Base-by-base conservation (phyloP, 352 stramenopile species). In the Globisporangium canariense region DNA sequence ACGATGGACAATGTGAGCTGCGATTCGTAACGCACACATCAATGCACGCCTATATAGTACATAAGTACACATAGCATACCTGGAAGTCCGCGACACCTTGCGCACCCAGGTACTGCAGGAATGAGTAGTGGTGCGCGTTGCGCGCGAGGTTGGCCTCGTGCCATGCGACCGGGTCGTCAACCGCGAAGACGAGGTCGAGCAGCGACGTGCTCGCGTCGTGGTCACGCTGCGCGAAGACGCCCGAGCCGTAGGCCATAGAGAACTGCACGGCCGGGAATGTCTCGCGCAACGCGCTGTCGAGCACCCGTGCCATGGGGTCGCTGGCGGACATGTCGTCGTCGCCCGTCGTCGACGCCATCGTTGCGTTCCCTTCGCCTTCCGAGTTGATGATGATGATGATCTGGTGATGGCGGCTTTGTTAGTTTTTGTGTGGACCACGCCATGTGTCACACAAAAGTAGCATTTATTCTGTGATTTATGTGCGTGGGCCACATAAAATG, bases 101-200 rank as follows among this genome's bases (percentile, higher is more conserved):
- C 13, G 83, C 76, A 3, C 83, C 88, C 52, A 94, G 67, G 65
- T 75, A 74, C 71, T 93, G 79, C 38, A 97, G 73, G 25, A 90
- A 71, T 51, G 87, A 96, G 74, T 96, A 96, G 58, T 96, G 87
- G 18, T 78, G 66, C 38, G 80, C 75, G 51, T 96, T 91, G 60
- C 80, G 85, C 57, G 51, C 67, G 25, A 96, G 66, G 64, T 97
- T 96, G 32, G 82, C 81, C 13, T 75, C 67, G 77, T 97, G 90
- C 90, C 90, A 97, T 55, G 70, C 68, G 30, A 73, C 65, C 18
- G 90, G 79, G 66, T 97, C 83, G 55, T 91, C 76, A 45, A 97
- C 90, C 1, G 85, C 90, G 56, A 97, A 90, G 9, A 97, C 86
- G 43, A 97, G 80, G 62, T 97, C 90, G 45, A 97, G 75, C 86